These are phyloP conservation scores for Echeveria elegans DNA, from an alignment of 164 flowering plant genomes.

Conservation along the genomic window DNA sequence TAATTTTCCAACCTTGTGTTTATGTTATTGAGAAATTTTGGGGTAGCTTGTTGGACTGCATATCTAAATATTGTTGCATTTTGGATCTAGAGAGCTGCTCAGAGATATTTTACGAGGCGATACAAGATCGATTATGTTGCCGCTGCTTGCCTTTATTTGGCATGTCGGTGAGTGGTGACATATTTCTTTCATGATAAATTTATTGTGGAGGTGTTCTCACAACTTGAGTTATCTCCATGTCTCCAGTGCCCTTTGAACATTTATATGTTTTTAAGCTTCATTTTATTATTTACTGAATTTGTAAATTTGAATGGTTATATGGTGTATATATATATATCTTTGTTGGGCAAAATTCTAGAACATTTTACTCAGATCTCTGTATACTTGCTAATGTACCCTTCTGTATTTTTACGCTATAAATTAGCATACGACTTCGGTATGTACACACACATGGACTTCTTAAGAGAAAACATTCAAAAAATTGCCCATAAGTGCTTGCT, in stretches of 20 bases:
- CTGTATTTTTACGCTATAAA: background rate
- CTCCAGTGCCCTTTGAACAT: no score
- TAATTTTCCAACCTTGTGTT: background rate
- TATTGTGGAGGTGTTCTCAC: no score
- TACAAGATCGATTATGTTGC: slow-evolving; percentile 62
- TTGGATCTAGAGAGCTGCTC: slow-evolving; percentile 58
- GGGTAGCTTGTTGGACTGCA: background rate
- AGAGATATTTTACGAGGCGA: slow-evolving; percentile 69
- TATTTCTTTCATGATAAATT: background rate
- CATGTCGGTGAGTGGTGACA: slow-evolving; percentile 51
- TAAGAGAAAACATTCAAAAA: background rate
- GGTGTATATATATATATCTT: background rate
- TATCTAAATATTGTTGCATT: background rate
- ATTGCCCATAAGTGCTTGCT: background rate
- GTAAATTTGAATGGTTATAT: background rate
- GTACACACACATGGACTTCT: background rate
- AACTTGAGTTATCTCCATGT: no score
- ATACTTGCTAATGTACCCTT: background rate
- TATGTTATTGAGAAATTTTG: background rate
- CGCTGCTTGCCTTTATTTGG: slow-evolving; percentile 83
- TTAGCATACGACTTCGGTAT: background rate
- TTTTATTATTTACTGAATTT: background rate
- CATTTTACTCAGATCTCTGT: background rate
- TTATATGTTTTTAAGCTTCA: no score
- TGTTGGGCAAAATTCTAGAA: background rate